phyloP scores from a whole-genome alignment of 345 rosid species.

The Brassica juncea region DNA sequence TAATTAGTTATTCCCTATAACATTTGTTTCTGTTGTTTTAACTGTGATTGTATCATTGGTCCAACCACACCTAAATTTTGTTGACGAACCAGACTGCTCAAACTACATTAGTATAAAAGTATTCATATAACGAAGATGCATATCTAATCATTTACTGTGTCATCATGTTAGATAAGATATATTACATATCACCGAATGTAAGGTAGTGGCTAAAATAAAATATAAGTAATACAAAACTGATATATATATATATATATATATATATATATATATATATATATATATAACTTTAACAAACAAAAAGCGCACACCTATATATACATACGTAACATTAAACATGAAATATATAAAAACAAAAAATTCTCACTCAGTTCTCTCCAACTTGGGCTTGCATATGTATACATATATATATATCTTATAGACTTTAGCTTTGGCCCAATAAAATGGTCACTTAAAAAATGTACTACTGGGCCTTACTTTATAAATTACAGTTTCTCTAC shows the following conservation, averaged over 20 bases:
- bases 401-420: neutral
- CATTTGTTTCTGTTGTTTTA: neutral
- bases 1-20: neutral
- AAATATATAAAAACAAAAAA: neutral
- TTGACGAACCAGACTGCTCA: slow-evolving; percentile 5
- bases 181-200: no score
- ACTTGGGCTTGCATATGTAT: slow-evolving; percentile 11
- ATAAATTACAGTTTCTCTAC: slow-evolving; percentile 13
- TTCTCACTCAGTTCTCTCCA: neutral
- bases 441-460: neutral
- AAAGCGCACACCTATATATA: no score
- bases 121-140: neutral
- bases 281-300: no score
- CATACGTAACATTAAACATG: no score
- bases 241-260: no score
- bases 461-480: neutral
- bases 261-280: no score
- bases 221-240: no score
- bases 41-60: slow-evolving; percentile 1
- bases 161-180: no score
- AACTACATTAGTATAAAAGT: neutral
- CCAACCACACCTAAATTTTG: neutral
- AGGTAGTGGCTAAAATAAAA: no score
- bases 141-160: no score
- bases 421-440: neutral